Conservation (phyloP, 768 basidiomycete species). For the Psilocybe sp. region DNA sequence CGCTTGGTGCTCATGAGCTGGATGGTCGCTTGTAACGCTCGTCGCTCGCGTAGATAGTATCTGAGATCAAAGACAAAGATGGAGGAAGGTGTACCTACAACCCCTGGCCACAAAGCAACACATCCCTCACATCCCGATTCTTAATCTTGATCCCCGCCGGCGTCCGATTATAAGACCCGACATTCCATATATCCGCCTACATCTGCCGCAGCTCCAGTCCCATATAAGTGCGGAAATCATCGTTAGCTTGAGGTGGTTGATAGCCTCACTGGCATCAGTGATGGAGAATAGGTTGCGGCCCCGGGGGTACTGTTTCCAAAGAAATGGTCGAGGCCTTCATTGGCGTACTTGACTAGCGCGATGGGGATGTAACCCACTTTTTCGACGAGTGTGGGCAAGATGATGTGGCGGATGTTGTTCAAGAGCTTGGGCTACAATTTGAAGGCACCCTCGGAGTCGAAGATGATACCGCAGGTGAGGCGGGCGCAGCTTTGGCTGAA, state of each 20-base stretch:
- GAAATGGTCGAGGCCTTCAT: slow-evolving; percentile 82
- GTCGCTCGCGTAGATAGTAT: too few relatives aligned
- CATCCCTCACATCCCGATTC: slow-evolving; percentile 85
- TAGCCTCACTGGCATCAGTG: slow-evolving; percentile 65
- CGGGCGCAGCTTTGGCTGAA: slow-evolving; percentile 84
- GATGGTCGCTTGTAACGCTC: slow-evolving; percentile 61
- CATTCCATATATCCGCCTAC: slow-evolving; percentile 91
- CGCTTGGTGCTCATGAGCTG: slow-evolving; percentile 58
- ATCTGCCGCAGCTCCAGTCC: slow-evolving; percentile 78
- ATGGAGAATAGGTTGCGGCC: slow-evolving; percentile 90
- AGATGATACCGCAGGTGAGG: slow-evolving; percentile 81
- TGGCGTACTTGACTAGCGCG: slow-evolving; percentile 91
- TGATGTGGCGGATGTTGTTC: slow-evolving; percentile 83
- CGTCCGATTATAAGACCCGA: slow-evolving; percentile 87
- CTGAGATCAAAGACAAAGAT: too few relatives aligned
- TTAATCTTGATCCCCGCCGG: slow-evolving; percentile 80
- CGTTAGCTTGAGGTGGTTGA: slow-evolving; percentile 81
- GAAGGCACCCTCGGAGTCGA: slow-evolving; percentile 75
- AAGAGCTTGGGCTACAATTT: slow-evolving; percentile 88
- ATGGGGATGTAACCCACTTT: slow-evolving; percentile 85
- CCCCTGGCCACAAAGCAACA: slow-evolving; percentile 82
- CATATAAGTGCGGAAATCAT: slow-evolving; percentile 69
- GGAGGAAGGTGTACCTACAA: slow-evolving; percentile 66
- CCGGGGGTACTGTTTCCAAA: slow-evolving; percentile 87
- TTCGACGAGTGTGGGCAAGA: slow-evolving; percentile 75